Evolutionary conservation across 1,139 yeast genomes (phyloP).

Genomic region (Kluyveromyces sp.): DNA sequence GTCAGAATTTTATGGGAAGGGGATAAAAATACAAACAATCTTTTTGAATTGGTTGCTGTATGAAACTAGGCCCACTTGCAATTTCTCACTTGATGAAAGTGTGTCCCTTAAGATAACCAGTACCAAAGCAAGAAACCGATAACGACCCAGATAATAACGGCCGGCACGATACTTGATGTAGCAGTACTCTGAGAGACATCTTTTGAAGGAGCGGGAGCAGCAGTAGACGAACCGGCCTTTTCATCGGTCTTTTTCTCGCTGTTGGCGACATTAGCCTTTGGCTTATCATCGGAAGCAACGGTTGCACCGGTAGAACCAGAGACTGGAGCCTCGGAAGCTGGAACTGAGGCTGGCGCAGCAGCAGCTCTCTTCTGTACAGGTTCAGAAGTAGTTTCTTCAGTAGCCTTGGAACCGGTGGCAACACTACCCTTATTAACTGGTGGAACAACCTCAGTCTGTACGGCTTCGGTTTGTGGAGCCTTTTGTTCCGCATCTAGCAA

Average conservation of each 20-base stretch:
- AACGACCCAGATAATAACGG: conserved; percentile 1
- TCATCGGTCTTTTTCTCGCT: not conserved
- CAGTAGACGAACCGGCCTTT: not conserved
- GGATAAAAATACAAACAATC: no score
- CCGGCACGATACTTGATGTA: conserved; percentile 2
- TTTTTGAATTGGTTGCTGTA: no score
- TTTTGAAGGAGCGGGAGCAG: not conserved
- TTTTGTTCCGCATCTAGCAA: conserved; percentile 21
- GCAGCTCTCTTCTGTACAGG: conserved; percentile 6
- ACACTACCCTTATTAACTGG: conserved; percentile 7
- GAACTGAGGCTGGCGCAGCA: not conserved
- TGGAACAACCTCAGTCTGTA: conserved; percentile 9
- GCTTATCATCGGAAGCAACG: not conserved
- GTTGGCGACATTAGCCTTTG: not conserved
- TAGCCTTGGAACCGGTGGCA: conserved; percentile 1
- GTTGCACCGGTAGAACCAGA: no score
- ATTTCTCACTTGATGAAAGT: not conserved
- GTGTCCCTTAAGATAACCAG: not conserved
- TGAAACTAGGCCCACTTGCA: no score
- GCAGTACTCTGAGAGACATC: not conserved
- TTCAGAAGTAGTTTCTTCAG: conserved; percentile 13
- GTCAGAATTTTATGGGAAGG: no score
- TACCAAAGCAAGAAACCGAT: conserved; percentile 4
- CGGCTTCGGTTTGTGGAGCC: not conserved
- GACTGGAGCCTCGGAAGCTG: no score